phyloP scores from a whole-genome alignment of 176 grass and related monocot genomes.

The Aegilops umbellulata region DNA sequence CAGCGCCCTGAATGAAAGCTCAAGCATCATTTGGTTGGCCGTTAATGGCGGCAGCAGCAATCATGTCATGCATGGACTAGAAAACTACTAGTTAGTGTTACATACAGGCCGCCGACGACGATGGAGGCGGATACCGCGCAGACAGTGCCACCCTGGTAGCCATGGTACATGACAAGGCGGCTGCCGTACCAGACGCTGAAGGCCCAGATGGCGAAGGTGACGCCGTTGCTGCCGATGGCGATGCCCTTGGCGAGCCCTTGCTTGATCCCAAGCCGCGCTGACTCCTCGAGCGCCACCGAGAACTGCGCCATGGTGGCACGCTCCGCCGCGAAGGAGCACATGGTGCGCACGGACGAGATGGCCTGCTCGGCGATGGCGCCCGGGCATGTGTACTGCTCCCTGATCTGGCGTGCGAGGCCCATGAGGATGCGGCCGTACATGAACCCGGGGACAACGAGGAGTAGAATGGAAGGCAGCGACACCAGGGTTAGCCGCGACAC shows the following conservation, averaged over 20 bases:
- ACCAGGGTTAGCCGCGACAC: conserved; percentile 70
- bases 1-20: conserved; percentile 67
- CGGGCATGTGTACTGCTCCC: conserved; percentile 58
- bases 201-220: conserved; percentile 69
- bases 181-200: conserved; percentile 86
- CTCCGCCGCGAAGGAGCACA: conserved; percentile 77
- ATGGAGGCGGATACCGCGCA: conserved; percentile 51
- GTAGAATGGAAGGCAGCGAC: conserved; percentile 55
- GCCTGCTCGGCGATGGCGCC: conserved; percentile 69
- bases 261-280: conserved; percentile 51
- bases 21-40: not conserved
- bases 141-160: conserved; percentile 62
- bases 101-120: conserved; percentile 63
- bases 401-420: conserved; percentile 55
- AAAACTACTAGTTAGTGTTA: not conserved
- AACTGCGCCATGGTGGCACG: conserved; percentile 48
- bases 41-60: not conserved
- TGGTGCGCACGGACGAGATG: conserved; percentile 62
- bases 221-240: conserved; percentile 67
- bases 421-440: conserved; percentile 67
- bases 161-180: conserved; percentile 82
- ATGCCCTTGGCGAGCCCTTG: conserved; percentile 83
- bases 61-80: not conserved
- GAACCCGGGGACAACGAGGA: conserved; percentile 71
- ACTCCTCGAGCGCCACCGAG: conserved; percentile 55